A percentile compares a stretch with the other conserved stretches of the same genome.
phyloP scores from a whole-genome alignment of 495 filamentous ascomycete species.

The Podospora pseudoanserina region DNA sequence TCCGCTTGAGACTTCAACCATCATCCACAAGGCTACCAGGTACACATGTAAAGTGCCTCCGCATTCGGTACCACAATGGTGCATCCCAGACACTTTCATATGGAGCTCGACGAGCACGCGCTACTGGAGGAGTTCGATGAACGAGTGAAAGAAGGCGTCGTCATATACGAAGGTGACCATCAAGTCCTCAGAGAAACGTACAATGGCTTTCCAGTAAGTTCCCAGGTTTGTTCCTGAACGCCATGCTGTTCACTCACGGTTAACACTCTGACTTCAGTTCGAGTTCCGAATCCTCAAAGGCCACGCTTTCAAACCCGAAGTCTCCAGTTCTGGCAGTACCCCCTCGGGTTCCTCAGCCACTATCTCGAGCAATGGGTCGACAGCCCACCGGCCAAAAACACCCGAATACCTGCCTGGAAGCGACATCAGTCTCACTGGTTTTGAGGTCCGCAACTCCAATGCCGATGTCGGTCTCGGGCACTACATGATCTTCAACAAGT shows the following conservation, averaged over 20 bases:
- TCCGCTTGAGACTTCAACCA: neutral
- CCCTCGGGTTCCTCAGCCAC: neutral
- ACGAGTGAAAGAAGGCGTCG: neutral
- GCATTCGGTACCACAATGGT: neutral
- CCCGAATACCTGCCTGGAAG: constrained; percentile 20
- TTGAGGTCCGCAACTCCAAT: constrained; percentile 15
- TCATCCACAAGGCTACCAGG: neutral
- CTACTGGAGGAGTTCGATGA: neutral
- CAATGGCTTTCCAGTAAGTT: neutral
- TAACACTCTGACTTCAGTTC: neutral
- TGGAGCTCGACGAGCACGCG: neutral
- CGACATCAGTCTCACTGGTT: constrained; percentile 26
- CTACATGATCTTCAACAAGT: constrained; percentile 40
- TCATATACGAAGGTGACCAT: neutral
- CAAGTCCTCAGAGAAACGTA: neutral
- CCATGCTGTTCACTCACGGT: neutral
- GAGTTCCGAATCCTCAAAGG: neutral
- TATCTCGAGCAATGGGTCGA: neutral
- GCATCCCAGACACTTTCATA: neutral
- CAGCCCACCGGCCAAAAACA: neutral
- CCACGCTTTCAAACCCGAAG: neutral
- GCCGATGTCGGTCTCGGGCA: constrained; percentile 27
- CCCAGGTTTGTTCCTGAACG: no score
- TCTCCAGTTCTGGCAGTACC: neutral
- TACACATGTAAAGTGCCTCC: neutral